Percentiles rank a stretch among this genome's conserved stretches.
Conservation (phyloP, 176 grass and related monocot genomes). For the Dendrocalamus sinicus region DNA sequence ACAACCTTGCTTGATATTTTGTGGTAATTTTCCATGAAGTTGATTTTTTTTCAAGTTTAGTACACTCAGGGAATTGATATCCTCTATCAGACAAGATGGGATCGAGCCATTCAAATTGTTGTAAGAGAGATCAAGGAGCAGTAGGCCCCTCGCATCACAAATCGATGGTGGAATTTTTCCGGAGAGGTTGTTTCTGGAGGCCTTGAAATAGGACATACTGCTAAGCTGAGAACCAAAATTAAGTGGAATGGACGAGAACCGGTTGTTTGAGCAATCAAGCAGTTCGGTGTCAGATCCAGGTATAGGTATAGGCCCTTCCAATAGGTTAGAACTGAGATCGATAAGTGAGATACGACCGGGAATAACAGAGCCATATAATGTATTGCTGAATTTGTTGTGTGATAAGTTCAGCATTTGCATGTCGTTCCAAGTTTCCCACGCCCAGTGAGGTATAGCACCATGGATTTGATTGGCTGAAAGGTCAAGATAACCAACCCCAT, state of each 20-base stretch:
- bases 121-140: slow-evolving; percentile 42
- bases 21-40: slow-evolving; percentile 19
- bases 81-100: slow-evolving; percentile 43
- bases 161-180: slow-evolving; percentile 42
- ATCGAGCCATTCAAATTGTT: slow-evolving; percentile 45
- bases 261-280: slow-evolving; percentile 47
- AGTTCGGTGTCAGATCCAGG: neutral
- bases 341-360: fast-evolving
- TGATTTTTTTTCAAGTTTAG: slow-evolving; percentile 46
- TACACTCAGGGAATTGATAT: neutral
- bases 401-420: slow-evolving; percentile 48
- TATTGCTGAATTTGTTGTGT: slow-evolving; percentile 50
- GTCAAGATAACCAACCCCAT: slow-evolving; percentile 30
- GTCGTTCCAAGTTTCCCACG: slow-evolving; percentile 41
- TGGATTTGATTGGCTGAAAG: slow-evolving; percentile 69
- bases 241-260: slow-evolving; percentile 37
- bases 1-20: slow-evolving; percentile 10
- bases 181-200: slow-evolving; percentile 22
- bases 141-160: slow-evolving; percentile 4
- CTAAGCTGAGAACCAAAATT: slow-evolving; percentile 40
- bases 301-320: slow-evolving; percentile 45
- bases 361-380: slow-evolving; percentile 16
- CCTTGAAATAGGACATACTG: neutral
- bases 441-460: slow-evolving; percentile 57
- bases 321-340: slow-evolving; percentile 37